These are phyloP conservation scores for Cryphonectria nitschkei DNA, from an alignment of 2,329 filamentous ascomycete species.

Conservation along the genomic window DNA sequence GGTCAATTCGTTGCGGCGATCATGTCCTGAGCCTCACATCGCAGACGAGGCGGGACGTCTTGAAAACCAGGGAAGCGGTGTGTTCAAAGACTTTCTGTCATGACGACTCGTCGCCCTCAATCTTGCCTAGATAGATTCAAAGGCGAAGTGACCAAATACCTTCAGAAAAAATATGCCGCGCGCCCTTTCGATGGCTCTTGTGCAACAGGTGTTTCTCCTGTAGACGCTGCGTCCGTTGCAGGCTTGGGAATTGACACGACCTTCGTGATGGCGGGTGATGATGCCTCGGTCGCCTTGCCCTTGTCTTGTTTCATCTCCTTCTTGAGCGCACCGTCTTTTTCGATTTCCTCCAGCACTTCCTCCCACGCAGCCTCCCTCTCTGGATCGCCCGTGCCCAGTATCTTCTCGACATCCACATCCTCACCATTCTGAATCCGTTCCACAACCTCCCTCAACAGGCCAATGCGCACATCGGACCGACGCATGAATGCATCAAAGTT, in stretches of 20 bases:
- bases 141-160: conserved; percentile 33
- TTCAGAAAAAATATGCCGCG: conserved; percentile 56
- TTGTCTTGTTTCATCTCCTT: conserved; percentile 49
- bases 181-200: conserved; percentile 34
- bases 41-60: conserved; percentile 23
- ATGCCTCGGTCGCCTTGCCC: conserved; percentile 38
- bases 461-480: conserved; percentile 78
- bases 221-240: conserved; percentile 28
- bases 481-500: conserved; percentile 74
- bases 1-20: conserved; percentile 53
- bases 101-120: conserved; percentile 37
- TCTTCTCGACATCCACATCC: conserved; percentile 81
- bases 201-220: conserved; percentile 15
- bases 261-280: conserved; percentile 31
- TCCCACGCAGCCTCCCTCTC: conserved; percentile 85
- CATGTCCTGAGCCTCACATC: conserved; percentile 13
- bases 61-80: conserved; percentile 38
- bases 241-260: conserved; percentile 32
- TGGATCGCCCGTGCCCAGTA: conserved; percentile 77
- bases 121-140: conserved; percentile 27
- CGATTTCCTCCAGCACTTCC: conserved; percentile 71
- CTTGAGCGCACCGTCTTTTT: conserved; percentile 62
- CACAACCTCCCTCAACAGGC: conserved; percentile 74
- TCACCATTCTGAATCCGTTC: conserved; percentile 72
- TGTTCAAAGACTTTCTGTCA: conserved; percentile 66